phyloP scores from a whole-genome alignment of 768 basidiomycete species.

The Lyophyllum shimeji region DNA sequence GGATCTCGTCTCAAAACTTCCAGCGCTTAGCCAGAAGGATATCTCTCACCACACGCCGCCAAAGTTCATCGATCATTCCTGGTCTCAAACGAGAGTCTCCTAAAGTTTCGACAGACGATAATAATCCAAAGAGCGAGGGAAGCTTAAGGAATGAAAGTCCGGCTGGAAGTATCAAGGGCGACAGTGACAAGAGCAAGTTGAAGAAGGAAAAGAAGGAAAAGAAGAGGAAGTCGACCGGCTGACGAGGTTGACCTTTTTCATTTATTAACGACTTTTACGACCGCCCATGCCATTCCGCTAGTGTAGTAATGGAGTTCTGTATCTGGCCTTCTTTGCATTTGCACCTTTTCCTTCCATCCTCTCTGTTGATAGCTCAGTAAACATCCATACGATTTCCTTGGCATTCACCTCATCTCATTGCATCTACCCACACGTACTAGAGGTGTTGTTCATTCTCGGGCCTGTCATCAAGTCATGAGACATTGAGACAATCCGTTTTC shows the following conservation, averaged over 20 bases:
- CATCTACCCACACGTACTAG: too few species aligned
- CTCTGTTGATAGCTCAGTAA: not conserved
- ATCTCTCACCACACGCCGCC: constrained; percentile 61
- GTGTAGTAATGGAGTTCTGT: constrained; percentile 18
- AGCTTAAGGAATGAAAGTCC: constrained; percentile 53
- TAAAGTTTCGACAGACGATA: constrained; percentile 46
- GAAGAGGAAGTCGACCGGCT: constrained; percentile 41
- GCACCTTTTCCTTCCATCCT: not conserved
- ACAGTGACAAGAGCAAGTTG: constrained; percentile 47
- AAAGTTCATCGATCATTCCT: constrained; percentile 52
- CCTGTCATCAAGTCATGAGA: constrained; percentile 9
- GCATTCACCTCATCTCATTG: constrained; percentile 1
- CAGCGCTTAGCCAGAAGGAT: constrained; percentile 76
- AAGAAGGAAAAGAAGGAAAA: constrained; percentile 67
- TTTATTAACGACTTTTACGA: constrained; percentile 26
- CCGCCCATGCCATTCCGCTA: constrained; percentile 15
- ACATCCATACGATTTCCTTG: not conserved
- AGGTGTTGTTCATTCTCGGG: not conserved
- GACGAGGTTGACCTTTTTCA: constrained; percentile 12
- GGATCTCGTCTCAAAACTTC: constrained; percentile 85
- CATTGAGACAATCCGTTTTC: constrained; percentile 2
- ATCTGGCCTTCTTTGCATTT: constrained; percentile 7
- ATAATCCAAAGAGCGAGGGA: constrained; percentile 38
- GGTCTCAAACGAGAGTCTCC: constrained; percentile 55
- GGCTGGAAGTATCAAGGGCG: constrained; percentile 50